Evolutionary conservation across 139 green algal genomes (phyloP), one percentile per base, ranked within the genome.

Genomic region (Closterium sp.): DNA sequence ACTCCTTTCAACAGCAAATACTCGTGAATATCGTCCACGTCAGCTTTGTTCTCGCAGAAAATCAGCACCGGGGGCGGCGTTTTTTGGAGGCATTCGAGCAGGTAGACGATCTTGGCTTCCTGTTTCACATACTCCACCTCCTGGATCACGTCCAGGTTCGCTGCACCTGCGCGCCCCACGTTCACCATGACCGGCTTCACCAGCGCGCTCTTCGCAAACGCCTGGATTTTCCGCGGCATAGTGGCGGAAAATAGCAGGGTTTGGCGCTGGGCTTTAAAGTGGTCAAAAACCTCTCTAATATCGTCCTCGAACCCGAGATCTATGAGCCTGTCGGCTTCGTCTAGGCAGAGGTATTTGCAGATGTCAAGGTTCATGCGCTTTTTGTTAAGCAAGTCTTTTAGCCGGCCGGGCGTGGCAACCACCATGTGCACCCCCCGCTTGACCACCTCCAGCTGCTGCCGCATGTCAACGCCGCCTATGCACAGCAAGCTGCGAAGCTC

Each of bases 271-370:
- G 93, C 92, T 84, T 96, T 96, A 96, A 98, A 98, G 95, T 95
- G 97, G 33, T 89, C 87, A 85, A 95, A 94, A 25, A 96, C 90
- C 89, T 97, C 94, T 1, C 96, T 93, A 81, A 99, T 97, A 94
- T 99, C 97, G 84, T 99, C 98, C 92, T 99, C 97, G 93, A 99
- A 99, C 0, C 98, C 98, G 85, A 97, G 93, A 93, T 99, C 92
- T 81, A 99, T 97, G 97, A 99, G 99, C 91, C 98, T 95, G 93
- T 99, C 98, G 5, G 98, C 98, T 95, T 99, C 98, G 92, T 99
- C 98, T 89, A 99, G 95, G 92, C 96, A 98, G 36, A 99, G 94
- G 95, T 98, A 99, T 86, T 96, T 94, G 93, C 95, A 98, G 31
- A 96, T 94, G 94, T 99, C 98, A 87, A 99, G 95, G 89, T 94